Evolutionary conservation across 164 flowering plant species (phyloP).

Genomic region (Stephania yunnanensis): DNA sequence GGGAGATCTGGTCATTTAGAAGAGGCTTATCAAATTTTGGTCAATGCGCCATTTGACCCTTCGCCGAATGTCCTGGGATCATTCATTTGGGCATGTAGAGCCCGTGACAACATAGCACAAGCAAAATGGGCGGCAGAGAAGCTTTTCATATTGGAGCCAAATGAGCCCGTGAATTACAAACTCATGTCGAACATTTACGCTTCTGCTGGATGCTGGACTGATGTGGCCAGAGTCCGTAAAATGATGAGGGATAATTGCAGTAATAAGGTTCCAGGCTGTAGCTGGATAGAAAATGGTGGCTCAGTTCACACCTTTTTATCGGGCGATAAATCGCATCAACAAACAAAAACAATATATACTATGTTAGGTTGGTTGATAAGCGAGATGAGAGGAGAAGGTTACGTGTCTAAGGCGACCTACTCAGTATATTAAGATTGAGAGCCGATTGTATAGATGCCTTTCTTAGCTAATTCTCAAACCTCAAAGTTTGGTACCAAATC

Average conservation of each 20-base stretch:
- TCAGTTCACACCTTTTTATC: constrained; percentile 32
- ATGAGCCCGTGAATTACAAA: constrained; percentile 36
- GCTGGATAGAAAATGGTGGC: constrained; percentile 52
- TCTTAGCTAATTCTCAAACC: background rate
- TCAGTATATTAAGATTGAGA: background rate
- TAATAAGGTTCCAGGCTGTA: constrained; percentile 49
- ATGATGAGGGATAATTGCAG: constrained; percentile 33
- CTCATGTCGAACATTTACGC: constrained; percentile 57
- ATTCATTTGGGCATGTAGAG: constrained; percentile 51
- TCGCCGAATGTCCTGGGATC: constrained; percentile 38
- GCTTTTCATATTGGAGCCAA: constrained; percentile 47
- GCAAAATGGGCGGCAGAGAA: constrained; percentile 52
- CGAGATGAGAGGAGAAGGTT: background rate
- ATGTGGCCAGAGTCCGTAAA: constrained; percentile 42
- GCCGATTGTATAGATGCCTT: background rate
- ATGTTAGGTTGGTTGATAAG: constrained; percentile 22
- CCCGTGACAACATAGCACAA: constrained; percentile 35
- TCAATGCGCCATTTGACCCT: constrained; percentile 32
- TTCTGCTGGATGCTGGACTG: constrained; percentile 41
- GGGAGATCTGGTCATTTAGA: constrained; percentile 56
- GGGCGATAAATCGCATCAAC: constrained; percentile 36
- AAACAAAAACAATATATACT: constrained; percentile 23
- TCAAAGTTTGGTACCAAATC: background rate
- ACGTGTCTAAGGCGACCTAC: background rate
- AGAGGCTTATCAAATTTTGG: constrained; percentile 41